Evolutionary conservation across 2,329 filamentous ascomycete genomes (phyloP).

Genomic region (Dactylella cylindrospora): DNA sequence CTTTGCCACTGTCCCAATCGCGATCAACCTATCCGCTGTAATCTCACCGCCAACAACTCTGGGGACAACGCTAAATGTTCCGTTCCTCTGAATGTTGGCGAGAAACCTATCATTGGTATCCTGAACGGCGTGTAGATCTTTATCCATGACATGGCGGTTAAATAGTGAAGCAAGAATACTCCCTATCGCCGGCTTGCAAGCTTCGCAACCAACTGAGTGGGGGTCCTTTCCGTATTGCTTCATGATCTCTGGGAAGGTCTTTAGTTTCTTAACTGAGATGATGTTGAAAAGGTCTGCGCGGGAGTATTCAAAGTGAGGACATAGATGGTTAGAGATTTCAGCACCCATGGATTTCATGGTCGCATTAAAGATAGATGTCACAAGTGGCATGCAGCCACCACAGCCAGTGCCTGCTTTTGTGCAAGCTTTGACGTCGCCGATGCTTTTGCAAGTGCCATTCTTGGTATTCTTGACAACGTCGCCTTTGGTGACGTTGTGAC

Average conservation of each 20-base stretch:
- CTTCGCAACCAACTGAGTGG: conserved; percentile 76
- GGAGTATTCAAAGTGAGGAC: conserved; percentile 79
- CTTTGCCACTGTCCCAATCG: conserved; percentile 79
- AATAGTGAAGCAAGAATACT: conserved; percentile 79
- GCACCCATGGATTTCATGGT: conserved; percentile 82
- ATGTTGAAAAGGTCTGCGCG: conserved; percentile 90
- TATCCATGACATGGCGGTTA: conserved; percentile 79
- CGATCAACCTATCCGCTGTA: conserved; percentile 79
- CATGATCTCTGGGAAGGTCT: conserved; percentile 75
- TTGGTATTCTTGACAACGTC: conserved; percentile 73
- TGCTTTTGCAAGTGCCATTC: conserved; percentile 75
- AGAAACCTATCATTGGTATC: conserved; percentile 89
- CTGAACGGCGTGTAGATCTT: conserved; percentile 71
- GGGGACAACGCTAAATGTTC: conserved; percentile 85
- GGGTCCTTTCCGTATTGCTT: conserved; percentile 70
- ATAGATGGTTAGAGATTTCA: conserved; percentile 83
- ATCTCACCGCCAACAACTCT: conserved; percentile 83
- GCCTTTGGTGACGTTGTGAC: conserved; percentile 87
- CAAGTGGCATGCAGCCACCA: conserved; percentile 84
- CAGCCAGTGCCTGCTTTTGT: conserved; percentile 91
- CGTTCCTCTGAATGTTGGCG: conserved; percentile 87
- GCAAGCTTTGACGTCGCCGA: conserved; percentile 81
- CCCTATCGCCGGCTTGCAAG: conserved; percentile 79
- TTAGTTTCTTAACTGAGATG: conserved; percentile 74
- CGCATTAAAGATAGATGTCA: conserved; percentile 86